These are phyloP conservation scores for Medicago lupulina DNA, from an alignment of 306 rosid genomes.

Conservation along the genomic window DNA sequence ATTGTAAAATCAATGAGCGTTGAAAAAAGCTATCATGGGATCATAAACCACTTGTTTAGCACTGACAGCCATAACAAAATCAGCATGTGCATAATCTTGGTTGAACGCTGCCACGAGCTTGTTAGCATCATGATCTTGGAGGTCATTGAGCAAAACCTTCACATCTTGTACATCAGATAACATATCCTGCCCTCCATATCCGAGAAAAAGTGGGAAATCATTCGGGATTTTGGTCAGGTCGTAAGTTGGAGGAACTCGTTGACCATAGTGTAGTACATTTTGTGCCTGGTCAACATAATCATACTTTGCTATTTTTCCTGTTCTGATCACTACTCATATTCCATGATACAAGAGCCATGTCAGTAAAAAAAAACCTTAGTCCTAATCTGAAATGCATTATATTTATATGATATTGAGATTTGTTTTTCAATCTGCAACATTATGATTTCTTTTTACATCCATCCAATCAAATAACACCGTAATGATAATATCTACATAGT, in stretches of 20 bases:
- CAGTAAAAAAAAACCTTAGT: background rate
- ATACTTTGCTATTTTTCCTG: slow-evolving; percentile 55
- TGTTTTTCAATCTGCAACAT: background rate
- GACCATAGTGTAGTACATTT: slow-evolving; percentile 61
- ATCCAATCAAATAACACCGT: background rate
- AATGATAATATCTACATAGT: background rate
- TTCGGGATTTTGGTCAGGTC: slow-evolving; percentile 59
- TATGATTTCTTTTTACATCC: background rate
- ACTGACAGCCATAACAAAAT: slow-evolving; percentile 60
- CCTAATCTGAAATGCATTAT: background rate
- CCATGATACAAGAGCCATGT: background rate
- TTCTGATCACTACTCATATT: slow-evolving; percentile 62
- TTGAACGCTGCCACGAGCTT: slow-evolving; percentile 52
- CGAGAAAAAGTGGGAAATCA: slow-evolving; percentile 60
- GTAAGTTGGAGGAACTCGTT: slow-evolving; percentile 62
- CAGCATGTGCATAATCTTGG: slow-evolving; percentile 68
- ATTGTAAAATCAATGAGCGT: slow-evolving; percentile 34
- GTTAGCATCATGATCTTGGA: slow-evolving; percentile 53
- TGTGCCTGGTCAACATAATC: slow-evolving; percentile 46
- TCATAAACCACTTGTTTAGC: slow-evolving; percentile 63
- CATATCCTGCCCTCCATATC: slow-evolving; percentile 59
- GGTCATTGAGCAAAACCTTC: slow-evolving; percentile 53
- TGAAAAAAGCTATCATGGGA: slow-evolving; percentile 60
- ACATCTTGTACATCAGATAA: slow-evolving; percentile 61
- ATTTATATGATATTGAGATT: background rate